Base-by-base conservation (phyloP, 1,284 basidiomycete species). In the Heterobasidion occidentale region DNA sequence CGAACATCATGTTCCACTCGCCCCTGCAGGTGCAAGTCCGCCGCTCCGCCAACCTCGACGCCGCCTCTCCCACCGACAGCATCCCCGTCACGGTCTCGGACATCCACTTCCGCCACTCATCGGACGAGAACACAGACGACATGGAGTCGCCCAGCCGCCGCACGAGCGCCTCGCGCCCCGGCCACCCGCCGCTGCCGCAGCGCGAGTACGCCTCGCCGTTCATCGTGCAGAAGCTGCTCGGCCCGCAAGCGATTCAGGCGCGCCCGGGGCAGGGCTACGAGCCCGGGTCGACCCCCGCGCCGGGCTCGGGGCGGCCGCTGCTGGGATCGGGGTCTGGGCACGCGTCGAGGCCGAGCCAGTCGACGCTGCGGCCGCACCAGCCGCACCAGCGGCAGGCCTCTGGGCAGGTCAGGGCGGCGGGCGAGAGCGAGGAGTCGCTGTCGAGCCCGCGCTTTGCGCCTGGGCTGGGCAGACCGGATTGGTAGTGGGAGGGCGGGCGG, bases 81-180 rank as follows among this genome's bases (percentile, higher is more conserved):
- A 71, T 86, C 54, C 84, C 85, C 1, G 72, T 82, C 62, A 83
- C 86, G n/a, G 77, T 85, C 44, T 84, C 83, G 1, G 85, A 87
- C 46, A 76, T 85, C 53, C 74, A 82, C 61, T 86, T 85, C 71
- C 73, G 81, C 51, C 76, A 80, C 58, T 78, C 79, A 3, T 75
- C 78, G 1, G 79, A 81, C 14, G 73, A 77, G 1, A 67, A 64
- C 15, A 56, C 58, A 12, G 65, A 62, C 17, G 62, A 59, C 11
- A 38, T 52, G n/a, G 75, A 75, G 27, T 74, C 74, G 27, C 68
- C 67, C 44, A 69, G 72, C 14, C 60, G 66, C 17, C 55, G 60
- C 15, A 68, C 65, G 45, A 67, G 67, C 38, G 72, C 74, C 19
- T 70, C 68, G 54, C 73, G 77, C 34, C 75, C 74, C 17, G 74